Conservation (phyloP, 148 eudicot species). For the Silene uniflora region DNA sequence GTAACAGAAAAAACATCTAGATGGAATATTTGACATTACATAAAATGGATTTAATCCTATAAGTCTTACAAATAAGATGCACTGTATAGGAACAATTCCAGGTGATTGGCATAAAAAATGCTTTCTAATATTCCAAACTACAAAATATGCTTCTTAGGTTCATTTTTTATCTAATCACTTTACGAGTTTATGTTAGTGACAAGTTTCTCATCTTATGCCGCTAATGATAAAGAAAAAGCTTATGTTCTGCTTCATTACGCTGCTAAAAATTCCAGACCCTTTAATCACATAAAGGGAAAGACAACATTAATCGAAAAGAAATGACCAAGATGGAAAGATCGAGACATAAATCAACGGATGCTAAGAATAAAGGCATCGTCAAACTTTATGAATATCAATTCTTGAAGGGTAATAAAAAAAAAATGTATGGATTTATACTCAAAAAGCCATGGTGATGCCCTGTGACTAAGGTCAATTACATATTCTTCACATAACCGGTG, state of each 20-base stretch:
- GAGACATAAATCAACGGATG: too few relatives aligned
- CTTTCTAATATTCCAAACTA: constrained; percentile 10
- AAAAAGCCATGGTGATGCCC: constrained; percentile 24
- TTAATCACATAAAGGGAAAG: constrained; percentile 8
- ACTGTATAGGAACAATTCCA: not conserved
- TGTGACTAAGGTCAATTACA: constrained; percentile 20
- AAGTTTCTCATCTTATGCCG: constrained; percentile 2
- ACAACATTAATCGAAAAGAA: not conserved
- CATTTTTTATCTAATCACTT: not conserved
- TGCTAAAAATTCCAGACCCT: constrained; percentile 15
- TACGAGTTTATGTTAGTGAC: not conserved
- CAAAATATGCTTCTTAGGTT: constrained; percentile 22
- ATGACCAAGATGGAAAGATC: not conserved
- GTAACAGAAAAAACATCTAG: not conserved
- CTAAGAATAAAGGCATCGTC: too few relatives aligned
- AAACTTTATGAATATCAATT: too few relatives aligned
- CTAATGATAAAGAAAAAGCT: constrained; percentile 19
- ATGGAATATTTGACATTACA: constrained; percentile 6
- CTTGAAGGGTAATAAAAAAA: too few relatives aligned
- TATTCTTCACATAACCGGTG: constrained; percentile 20
- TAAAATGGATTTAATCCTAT: constrained; percentile 2
- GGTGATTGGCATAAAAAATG: not conserved
- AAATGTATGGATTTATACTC: constrained; percentile 6
- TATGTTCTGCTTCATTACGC: constrained; percentile 19
- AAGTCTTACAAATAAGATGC: not conserved